Evolutionary conservation across 1,284 basidiomycete species (phyloP).

Genomic region (Melampsora larici-populina): DNA sequence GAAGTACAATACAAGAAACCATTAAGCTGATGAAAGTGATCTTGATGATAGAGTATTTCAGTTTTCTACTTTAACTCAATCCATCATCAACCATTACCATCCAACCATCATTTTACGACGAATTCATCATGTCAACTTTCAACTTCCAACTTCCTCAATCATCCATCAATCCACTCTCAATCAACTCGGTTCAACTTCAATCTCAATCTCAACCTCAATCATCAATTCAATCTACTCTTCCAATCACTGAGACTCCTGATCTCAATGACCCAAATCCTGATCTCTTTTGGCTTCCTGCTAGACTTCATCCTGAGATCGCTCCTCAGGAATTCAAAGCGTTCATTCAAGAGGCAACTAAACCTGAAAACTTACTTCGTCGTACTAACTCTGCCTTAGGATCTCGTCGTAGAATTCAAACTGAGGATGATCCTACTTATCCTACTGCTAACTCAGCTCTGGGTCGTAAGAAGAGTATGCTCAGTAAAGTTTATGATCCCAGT

Average conservation of each 20-base stretch:
- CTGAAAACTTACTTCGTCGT: conserved; percentile 51
- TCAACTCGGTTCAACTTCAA: conserved; percentile 16
- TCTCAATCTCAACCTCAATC: no score
- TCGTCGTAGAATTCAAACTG: conserved; percentile 55
- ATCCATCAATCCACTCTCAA: neutral
- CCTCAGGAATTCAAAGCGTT: conserved; percentile 92
- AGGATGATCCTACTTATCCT: conserved; percentile 57
- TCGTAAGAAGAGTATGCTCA: conserved; percentile 83
- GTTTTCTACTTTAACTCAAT: no score
- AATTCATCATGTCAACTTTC: no score
- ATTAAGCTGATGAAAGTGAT: no score
- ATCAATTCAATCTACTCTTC: conserved; percentile 2
- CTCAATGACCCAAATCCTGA: conserved; percentile 52
- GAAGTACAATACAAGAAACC: no score
- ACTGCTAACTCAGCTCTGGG: conserved; percentile 60
- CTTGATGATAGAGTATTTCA: no score
- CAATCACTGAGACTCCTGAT: conserved; percentile 1
- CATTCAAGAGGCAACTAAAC: conserved; percentile 79
- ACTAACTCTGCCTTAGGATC: conserved; percentile 45
- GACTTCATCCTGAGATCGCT: conserved; percentile 92
- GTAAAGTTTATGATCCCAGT: conserved; percentile 73
- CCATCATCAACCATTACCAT: no score
- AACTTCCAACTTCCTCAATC: no score
- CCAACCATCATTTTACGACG: no score
- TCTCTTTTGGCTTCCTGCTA: conserved; percentile 96